These are phyloP conservation scores for Puccinia hordei DNA, from an alignment of 1,284 basidiomycete species.

Conservation along the genomic window DNA sequence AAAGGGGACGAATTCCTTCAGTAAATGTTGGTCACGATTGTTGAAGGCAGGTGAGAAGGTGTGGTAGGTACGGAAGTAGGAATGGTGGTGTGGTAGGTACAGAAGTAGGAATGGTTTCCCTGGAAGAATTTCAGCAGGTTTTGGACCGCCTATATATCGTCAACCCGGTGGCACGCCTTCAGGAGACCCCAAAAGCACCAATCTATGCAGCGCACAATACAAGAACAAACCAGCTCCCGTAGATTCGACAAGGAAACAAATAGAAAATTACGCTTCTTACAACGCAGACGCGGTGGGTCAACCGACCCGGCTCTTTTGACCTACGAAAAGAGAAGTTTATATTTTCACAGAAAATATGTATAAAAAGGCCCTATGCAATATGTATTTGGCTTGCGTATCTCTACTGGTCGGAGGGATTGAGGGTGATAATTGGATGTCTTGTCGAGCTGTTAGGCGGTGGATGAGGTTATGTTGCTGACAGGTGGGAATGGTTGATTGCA, in stretches of 20 bases:
- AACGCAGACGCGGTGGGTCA: background rate
- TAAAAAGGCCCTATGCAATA: background rate
- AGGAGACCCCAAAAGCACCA: background rate
- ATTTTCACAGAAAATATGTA: background rate
- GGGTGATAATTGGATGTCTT: background rate
- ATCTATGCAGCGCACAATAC: background rate
- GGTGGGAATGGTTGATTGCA: background rate
- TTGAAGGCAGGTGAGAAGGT: background rate
- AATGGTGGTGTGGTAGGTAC: background rate
- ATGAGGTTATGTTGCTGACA: background rate
- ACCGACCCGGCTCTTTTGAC: background rate
- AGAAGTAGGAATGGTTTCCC: background rate
- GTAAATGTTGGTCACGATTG: background rate
- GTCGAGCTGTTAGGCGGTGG: background rate
- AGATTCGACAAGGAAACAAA: constrained; percentile 25
- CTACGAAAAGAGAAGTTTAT: background rate
- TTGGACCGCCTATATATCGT: background rate
- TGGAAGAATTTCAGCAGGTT: background rate
- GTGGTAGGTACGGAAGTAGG: background rate
- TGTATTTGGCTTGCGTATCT: background rate
- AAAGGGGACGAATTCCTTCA: background rate
- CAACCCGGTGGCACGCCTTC: background rate
- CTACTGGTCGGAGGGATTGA: background rate
- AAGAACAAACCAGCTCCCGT: background rate
- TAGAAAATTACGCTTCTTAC: constrained; percentile 5